These are phyloP conservation scores for Mentha longifolia DNA, from an alignment of 257 asterid species.

Conservation along the genomic window DNA sequence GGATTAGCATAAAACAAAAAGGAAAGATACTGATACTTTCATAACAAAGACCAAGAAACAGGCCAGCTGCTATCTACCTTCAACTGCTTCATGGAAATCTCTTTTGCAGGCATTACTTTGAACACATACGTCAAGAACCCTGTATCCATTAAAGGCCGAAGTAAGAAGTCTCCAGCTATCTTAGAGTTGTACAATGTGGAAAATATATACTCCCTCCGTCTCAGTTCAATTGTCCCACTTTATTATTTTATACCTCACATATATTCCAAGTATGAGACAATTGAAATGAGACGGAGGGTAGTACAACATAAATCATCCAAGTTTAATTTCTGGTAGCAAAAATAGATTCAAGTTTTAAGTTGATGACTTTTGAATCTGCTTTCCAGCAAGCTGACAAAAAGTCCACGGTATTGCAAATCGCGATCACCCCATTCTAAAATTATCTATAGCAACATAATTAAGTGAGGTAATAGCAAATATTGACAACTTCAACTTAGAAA, in stretches of 20 bases:
- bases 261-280: too few species aligned
- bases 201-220: too few species aligned
- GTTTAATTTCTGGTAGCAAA: conserved; percentile 7
- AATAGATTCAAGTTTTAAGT: conserved; percentile 2
- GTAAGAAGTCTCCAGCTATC: conserved; percentile 17
- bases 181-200: conserved; percentile 6
- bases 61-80: conserved; percentile 53
- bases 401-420: conserved; percentile 9
- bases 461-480: neutral
- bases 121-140: conserved; percentile 79
- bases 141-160: conserved; percentile 38
- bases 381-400: conserved; percentile 1
- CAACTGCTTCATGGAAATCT: conserved; percentile 55
- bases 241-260: too few species aligned
- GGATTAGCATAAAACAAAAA: conserved; percentile 14
- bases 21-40: neutral
- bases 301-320: neutral
- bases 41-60: conserved; percentile 12
- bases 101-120: conserved; percentile 69
- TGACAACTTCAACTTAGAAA: neutral
- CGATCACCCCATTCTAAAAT: conserved; percentile 10
- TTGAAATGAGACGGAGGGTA: too few species aligned
- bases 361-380: conserved; percentile 14
- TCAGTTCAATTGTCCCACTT: too few species aligned
- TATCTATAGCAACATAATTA: conserved; percentile 5